Conservation (phyloP, 169 alveolate species). For the Plasmodium vivax region DNA sequence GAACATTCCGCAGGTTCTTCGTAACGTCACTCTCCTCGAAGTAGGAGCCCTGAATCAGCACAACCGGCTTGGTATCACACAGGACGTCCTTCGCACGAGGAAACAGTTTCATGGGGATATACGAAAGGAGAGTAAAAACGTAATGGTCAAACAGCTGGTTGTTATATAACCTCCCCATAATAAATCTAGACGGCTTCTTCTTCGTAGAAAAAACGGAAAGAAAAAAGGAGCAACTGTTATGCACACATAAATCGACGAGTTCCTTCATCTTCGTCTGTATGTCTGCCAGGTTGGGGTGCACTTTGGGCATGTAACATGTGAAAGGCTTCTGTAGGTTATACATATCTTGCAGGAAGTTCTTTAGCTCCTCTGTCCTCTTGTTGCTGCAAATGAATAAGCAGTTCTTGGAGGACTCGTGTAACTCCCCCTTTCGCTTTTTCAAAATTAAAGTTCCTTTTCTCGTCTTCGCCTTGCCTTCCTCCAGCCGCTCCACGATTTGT, state of each 20-base stretch:
- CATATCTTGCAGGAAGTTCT: conserved; percentile 42
- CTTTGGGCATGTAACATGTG: conserved; percentile 64
- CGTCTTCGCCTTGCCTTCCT: conserved; percentile 25
- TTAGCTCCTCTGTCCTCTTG: conserved; percentile 34
- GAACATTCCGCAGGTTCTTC: conserved; percentile 15
- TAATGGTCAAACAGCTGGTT: conserved; percentile 30
- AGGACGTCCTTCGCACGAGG: conserved; percentile 13
- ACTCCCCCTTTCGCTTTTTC: conserved; percentile 52
- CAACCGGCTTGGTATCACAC: conserved; percentile 38
- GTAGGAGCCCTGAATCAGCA: conserved; percentile 36
- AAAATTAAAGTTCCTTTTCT: conserved; percentile 40
- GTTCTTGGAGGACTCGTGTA: conserved; percentile 20
- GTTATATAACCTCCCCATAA: conserved; percentile 34
- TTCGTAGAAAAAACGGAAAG: conserved; percentile 41
- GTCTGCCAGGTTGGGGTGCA: conserved; percentile 14
- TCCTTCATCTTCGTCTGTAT: conserved; percentile 2
- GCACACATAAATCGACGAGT: conserved; percentile 38
- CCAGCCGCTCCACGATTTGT: conserved; percentile 2
- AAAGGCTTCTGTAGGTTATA: conserved; percentile 26
- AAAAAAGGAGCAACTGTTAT: conserved; percentile 46
- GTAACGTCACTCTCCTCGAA: conserved; percentile 28
- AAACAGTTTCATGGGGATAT: conserved; percentile 22
- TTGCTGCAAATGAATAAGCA: conserved; percentile 46
- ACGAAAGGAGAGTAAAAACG: conserved; percentile 15
- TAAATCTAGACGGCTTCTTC: conserved; percentile 48